A percentile compares a stretch with the other conserved stretches of the same genome.
These are phyloP conservation scores for Berberis vulgaris DNA, from an alignment of 164 flowering plant species.

Conservation along the genomic window DNA sequence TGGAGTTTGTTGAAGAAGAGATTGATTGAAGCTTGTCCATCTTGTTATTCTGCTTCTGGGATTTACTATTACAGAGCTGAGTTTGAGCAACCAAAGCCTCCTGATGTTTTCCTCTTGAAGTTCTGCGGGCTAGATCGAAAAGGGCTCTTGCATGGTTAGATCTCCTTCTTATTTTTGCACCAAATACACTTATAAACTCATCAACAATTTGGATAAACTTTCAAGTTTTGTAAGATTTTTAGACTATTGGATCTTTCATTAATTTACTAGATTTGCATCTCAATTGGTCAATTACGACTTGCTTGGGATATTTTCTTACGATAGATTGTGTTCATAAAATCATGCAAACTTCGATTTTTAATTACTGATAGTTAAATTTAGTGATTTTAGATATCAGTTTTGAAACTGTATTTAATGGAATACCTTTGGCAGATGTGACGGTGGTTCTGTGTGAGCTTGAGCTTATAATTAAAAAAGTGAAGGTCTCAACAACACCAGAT, in stretches of 20 bases:
- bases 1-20: slow-evolving; percentile 61
- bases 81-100: slow-evolving; percentile 21
- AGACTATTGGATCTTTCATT: too few relatives aligned
- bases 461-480: slow-evolving; percentile 60
- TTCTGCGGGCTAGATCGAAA: slow-evolving; percentile 45
- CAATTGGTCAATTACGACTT: too few relatives aligned
- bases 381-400: background rate
- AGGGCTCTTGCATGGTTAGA: slow-evolving; percentile 65
- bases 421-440: slow-evolving; percentile 47
- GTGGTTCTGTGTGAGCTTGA: slow-evolving; percentile 61
- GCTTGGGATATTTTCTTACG: too few relatives aligned
- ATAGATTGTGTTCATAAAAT: too few relatives aligned
- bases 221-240: too few relatives aligned
- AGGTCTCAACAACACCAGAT: slow-evolving; percentile 76
- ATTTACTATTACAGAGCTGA: slow-evolving; percentile 16
- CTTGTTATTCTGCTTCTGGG: slow-evolving; percentile 17
- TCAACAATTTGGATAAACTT: too few relatives aligned
- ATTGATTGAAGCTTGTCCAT: slow-evolving; percentile 46
- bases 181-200: too few relatives aligned
- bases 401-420: background rate
- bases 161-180: too few relatives aligned
- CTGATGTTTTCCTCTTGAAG: slow-evolving; percentile 52
- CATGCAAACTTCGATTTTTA: too few relatives aligned
- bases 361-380: too few relatives aligned
- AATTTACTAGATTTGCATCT: too few relatives aligned